Evolutionary conservation across 768 basidiomycete species (phyloP).

Genomic region (Pholiota molesta): DNA sequence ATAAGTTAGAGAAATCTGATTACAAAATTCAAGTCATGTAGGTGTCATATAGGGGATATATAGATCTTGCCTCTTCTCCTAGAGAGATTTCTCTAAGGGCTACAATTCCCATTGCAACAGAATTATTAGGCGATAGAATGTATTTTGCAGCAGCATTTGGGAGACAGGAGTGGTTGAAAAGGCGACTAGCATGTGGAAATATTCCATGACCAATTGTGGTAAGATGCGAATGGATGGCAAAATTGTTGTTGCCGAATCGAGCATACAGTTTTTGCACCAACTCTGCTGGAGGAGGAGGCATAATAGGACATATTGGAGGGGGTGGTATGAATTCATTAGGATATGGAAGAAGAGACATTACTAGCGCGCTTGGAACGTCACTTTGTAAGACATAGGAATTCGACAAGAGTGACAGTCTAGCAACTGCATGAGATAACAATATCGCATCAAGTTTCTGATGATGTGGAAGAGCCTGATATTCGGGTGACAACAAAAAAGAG

Average conservation of each 20-base stretch:
- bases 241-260: constrained; percentile 84
- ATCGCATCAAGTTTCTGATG: constrained; percentile 65
- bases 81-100: constrained; percentile 57
- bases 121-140: constrained; percentile 36
- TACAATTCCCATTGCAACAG: constrained; percentile 64
- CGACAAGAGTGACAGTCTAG: constrained; percentile 34
- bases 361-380: constrained; percentile 10
- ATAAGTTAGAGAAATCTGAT: constrained; percentile 74
- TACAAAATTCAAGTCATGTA: neutral
- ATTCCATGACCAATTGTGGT: constrained; percentile 72
- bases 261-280: constrained; percentile 43
- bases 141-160: constrained; percentile 76
- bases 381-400: constrained; percentile 20
- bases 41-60: constrained; percentile 7
- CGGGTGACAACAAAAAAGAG: constrained; percentile 44
- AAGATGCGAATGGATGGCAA: constrained; percentile 74
- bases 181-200: constrained; percentile 76
- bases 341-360: constrained; percentile 36
- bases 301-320: constrained; percentile 36
- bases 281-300: constrained; percentile 27
- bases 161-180: constrained; percentile 82
- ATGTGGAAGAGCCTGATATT: constrained; percentile 49
- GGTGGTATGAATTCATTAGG: constrained; percentile 28
- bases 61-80: constrained; percentile 63
- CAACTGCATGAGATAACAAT: constrained; percentile 65